Evolutionary conservation across 176 grass and related monocot genomes (phyloP), one percentile per base, ranked within the genome.

Genomic region (Dactylis glomerata): DNA sequence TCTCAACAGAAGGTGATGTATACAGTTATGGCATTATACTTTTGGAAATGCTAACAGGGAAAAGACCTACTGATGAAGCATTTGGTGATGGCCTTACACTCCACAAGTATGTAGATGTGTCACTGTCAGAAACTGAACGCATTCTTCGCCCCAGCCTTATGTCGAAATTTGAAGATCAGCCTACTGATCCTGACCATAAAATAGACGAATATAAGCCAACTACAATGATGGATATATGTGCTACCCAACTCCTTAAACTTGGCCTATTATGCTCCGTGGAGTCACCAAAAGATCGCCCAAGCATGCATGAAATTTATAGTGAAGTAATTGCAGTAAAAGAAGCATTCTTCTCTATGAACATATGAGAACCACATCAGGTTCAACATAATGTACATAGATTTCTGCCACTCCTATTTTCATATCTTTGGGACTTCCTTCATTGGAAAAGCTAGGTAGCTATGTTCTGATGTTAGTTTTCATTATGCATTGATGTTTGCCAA

Each of bases 201-300:
- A 13, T 36, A 20, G 31, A 69, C 24, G 45, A 69, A 52, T 4
- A 15, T 8, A 55, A 6, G 19, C n/a, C 20, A 46, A 30, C 24
- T n/a, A 47, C 20, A n/a, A 5, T 64, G 22, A 51, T 78, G 83
- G 27, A 57, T n/a, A 59, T 19, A 12, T 86, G 75, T 51, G 34
- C 63, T 78, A 15, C 59, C 3, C 84, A 75, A 72, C 84, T 86
- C 20, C 22, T 78, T 22, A 63, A 86, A 56, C 59, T 86, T 38
- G 84, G 84, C 0, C 31, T 86, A n/a, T 22, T 45, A 19, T 86
- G 84, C 52, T 78, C 84, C 6, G 17, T 37, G 10, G 63, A 77
- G 56, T 30, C 75, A 23, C 84, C 84, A 78, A 80, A 69, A 23
- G 41, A 86, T 68, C 61, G 84, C 6, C 44, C 65, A 38, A 30